Conservation (phyloP, 2,329 filamentous ascomycete genomes). For the Conoideocrella luteorostrata region DNA sequence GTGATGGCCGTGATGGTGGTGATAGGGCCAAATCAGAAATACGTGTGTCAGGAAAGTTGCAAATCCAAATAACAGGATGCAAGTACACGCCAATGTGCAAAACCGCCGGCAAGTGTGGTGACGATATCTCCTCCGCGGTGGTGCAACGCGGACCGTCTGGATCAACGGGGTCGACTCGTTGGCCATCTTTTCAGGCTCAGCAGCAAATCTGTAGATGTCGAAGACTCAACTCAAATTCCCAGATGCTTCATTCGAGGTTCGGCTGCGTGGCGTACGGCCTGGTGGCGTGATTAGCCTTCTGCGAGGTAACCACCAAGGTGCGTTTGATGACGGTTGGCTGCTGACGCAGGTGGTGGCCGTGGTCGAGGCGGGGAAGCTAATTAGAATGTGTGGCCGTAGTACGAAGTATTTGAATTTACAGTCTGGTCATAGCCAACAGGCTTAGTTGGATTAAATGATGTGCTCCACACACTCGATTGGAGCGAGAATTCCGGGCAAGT, state of each 20-base stretch:
- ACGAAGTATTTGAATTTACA: neutral
- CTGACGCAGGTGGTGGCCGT: too few relatives aligned
- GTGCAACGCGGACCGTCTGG: slow-evolving; percentile 51
- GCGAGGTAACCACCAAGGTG: neutral
- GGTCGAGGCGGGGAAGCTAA: too few relatives aligned
- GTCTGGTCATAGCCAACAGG: neutral
- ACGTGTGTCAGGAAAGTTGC: slow-evolving; percentile 42
- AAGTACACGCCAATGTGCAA: slow-evolving; percentile 56
- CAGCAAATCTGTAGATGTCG: slow-evolving; percentile 7
- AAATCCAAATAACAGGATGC: slow-evolving; percentile 45
- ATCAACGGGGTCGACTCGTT: slow-evolving; percentile 62
- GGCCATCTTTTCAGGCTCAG: slow-evolving; percentile 26
- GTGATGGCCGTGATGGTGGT: slow-evolving; percentile 26
- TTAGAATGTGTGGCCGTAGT: too few relatives aligned
- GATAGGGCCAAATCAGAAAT: slow-evolving; percentile 33
- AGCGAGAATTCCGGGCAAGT: too few relatives aligned
- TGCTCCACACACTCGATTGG: too few relatives aligned
- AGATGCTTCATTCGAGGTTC: neutral
- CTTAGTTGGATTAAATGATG: too few relatives aligned
- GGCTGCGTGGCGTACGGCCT: neutral
- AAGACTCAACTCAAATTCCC: too few relatives aligned
- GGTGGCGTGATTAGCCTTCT: neutral
- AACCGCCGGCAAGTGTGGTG: slow-evolving; percentile 58
- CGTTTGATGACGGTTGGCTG: too few relatives aligned
- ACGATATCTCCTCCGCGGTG: slow-evolving; percentile 47